Conservation (phyloP, 768 basidiomycete genomes). For the Chalciporus sphaerocephalus region DNA sequence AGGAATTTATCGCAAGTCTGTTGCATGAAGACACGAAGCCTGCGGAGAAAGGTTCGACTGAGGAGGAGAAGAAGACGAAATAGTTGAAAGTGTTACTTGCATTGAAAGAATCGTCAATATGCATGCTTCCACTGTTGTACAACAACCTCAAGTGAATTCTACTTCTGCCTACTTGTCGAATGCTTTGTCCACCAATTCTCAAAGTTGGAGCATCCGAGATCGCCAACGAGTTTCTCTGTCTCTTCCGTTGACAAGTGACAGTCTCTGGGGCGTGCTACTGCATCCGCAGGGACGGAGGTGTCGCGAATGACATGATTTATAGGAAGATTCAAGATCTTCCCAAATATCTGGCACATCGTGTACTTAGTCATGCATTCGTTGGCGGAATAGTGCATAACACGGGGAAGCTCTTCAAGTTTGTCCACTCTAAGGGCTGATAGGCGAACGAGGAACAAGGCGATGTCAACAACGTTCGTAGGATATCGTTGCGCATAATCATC, state of each 20-base stretch:
- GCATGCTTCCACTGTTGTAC: conserved; percentile 2
- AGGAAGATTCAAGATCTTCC: conserved; percentile 62
- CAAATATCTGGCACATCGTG: conserved; percentile 81
- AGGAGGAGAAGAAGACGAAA: conserved; percentile 4
- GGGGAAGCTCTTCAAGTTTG: conserved; percentile 21
- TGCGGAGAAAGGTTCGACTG: conserved; percentile 10
- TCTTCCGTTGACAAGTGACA: conserved; percentile 73
- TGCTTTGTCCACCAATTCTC: conserved; percentile 79
- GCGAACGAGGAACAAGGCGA: conserved; percentile 79
- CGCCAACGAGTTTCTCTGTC: conserved; percentile 63
- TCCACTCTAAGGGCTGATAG: conserved; percentile 58
- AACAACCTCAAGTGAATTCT: conserved; percentile 3
- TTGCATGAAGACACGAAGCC: background rate
- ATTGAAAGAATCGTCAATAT: background rate
- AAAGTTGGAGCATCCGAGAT: conserved; percentile 63
- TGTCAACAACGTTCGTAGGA: conserved; percentile 87
- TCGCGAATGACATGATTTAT: conserved; percentile 76
- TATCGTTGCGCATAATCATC: conserved; percentile 91
- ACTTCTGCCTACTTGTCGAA: conserved; percentile 28
- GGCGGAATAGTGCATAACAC: conserved; percentile 82
- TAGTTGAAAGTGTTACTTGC: background rate
- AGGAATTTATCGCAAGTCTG: conserved; percentile 17
- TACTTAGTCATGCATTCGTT: conserved; percentile 88
- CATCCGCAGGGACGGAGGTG: conserved; percentile 58
- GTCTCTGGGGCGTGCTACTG: conserved; percentile 74